A percentile compares a stretch with the other conserved stretches of the same genome.
Evolutionary conservation across 495 filamentous ascomycete species (phyloP).

Genomic region (Podospora pseudopauciseta): DNA sequence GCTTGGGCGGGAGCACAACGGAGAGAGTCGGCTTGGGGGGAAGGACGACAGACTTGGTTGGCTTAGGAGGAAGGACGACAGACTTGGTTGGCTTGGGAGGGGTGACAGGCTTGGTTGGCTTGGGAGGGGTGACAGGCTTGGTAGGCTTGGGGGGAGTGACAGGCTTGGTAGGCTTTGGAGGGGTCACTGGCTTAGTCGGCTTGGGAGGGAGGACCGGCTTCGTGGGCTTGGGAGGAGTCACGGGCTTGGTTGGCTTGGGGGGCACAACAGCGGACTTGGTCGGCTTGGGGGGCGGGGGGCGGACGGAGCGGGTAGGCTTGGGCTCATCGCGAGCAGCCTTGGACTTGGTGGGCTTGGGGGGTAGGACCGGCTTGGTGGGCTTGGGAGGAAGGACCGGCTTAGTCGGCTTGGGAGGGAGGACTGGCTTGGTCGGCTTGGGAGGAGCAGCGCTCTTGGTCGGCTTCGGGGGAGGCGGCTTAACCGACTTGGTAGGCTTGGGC

Average conservation of each 20-base stretch:
- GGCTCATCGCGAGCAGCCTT: constrained; percentile 1
- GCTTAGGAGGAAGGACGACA: neutral
- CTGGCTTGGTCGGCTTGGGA: constrained; percentile 8
- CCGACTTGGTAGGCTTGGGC: constrained; percentile 8
- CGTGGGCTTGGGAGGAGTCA: constrained; percentile 2
- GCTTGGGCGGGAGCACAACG: neutral
- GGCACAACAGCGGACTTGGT: neutral
- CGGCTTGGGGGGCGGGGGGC: neutral
- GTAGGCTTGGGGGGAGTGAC: neutral
- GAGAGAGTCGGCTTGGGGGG: constrained; percentile 3
- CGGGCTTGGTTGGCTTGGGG: constrained; percentile 5
- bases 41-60: neutral
- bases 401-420: constrained; percentile 1
- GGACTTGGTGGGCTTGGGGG: neutral
- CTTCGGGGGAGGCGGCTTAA: constrained; percentile 1
- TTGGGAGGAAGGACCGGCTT: constrained; percentile 5
- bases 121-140: neutral
- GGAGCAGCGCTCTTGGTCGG: constrained; percentile 2
- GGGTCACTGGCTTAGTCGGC: neutral
- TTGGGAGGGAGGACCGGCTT: neutral
- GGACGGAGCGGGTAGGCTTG: constrained; percentile 1
- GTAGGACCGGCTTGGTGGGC: constrained; percentile 2
- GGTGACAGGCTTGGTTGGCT: too few relatives aligned
- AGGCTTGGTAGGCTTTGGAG: constrained; percentile 4
- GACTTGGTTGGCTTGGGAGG: too few relatives aligned